These are phyloP conservation scores for Brettanomyces anomalus DNA, from an alignment of 805 yeast species.

Conservation along the genomic window DNA sequence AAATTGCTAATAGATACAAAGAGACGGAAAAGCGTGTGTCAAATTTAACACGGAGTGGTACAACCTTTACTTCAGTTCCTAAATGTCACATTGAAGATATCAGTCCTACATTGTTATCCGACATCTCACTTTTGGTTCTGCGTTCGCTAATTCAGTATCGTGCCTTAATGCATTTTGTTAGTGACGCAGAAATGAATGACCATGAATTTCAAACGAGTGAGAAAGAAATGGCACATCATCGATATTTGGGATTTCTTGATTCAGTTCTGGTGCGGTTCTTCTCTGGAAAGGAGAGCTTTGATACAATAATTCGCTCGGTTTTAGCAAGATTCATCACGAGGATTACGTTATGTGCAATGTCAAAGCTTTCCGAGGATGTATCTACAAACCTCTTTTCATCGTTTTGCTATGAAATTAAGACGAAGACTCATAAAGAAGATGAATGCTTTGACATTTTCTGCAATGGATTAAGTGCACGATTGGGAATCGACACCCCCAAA, in stretches of 20 bases:
- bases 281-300: conserved; percentile 30
- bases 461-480: too few species aligned
- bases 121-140: conserved; percentile 17
- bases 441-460: too few species aligned
- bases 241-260: conserved; percentile 24
- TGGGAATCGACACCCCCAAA: too few species aligned
- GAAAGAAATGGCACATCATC: not conserved
- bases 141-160: conserved; percentile 36
- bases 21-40: conserved; percentile 6
- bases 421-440: too few species aligned
- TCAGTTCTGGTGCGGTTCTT: conserved; percentile 33
- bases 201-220: conserved; percentile 19
- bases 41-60: conserved; percentile 12
- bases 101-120: too few species aligned
- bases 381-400: too few species aligned
- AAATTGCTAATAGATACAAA: conserved; percentile 48
- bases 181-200: conserved; percentile 14
- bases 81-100: too few species aligned
- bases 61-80: too few species aligned
- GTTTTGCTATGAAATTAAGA: too few species aligned
- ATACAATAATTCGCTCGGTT: not conserved
- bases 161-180: conserved; percentile 19
- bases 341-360: too few species aligned
- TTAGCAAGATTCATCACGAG: too few species aligned
- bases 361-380: too few species aligned